phyloP scores from a whole-genome alignment of 1,284 basidiomycete species.

The Trichosporon sp. region DNA sequence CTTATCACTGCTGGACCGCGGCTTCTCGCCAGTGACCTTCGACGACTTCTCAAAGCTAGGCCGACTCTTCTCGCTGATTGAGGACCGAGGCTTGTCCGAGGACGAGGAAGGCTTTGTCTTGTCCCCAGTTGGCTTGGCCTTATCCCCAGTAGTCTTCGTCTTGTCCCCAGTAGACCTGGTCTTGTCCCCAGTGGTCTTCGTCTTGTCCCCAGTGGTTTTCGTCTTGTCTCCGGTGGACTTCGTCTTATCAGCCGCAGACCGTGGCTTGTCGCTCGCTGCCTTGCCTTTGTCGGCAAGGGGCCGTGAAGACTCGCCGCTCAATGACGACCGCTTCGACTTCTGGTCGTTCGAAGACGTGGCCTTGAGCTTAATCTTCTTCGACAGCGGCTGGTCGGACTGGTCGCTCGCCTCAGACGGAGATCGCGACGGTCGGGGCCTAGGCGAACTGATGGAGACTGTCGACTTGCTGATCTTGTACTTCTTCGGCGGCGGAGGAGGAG shows the following conservation, averaged over 20 bases:
- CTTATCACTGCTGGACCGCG: neutral
- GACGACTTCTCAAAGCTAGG: neutral
- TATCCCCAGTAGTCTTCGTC: neutral
- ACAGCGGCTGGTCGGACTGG: neutral
- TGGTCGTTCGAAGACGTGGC: neutral
- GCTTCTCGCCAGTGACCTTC: neutral
- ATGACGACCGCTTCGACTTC: neutral
- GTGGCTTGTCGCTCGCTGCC: no score
- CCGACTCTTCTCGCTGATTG: neutral
- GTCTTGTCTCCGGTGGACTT: neutral
- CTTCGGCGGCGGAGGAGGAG: conserved; percentile 25
- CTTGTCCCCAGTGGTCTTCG: neutral
- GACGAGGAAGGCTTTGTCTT: neutral
- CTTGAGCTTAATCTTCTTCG: conserved; percentile 13
- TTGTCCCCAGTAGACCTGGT: neutral
- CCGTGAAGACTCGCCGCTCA: neutral
- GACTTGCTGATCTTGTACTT: conserved; percentile 33
- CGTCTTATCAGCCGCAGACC: neutral
- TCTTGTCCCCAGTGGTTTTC: neutral
- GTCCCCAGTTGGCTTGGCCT: neutral
- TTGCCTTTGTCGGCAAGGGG: neutral
- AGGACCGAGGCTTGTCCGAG: neutral
- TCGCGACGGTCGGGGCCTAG: neutral
- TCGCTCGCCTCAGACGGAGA: neutral
- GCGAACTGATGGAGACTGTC: neutral